These are phyloP conservation scores for Kodamaea neixiangensis DNA, from an alignment of 805 yeast species.

Conservation along the genomic window DNA sequence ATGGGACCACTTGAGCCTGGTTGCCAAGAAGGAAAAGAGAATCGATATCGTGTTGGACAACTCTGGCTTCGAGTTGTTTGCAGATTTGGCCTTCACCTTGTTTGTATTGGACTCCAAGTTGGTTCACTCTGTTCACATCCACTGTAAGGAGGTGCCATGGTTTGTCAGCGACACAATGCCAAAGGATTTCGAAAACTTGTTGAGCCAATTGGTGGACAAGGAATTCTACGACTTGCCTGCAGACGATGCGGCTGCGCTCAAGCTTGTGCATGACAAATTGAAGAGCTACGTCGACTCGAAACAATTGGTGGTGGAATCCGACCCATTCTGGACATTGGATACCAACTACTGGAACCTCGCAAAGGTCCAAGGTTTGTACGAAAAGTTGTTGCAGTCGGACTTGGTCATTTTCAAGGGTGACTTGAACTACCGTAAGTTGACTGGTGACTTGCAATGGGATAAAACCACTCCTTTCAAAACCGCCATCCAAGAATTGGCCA, in stretches of 20 bases:
- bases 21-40: conserved; percentile 39
- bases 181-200: conserved; percentile 65
- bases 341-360: conserved; percentile 74
- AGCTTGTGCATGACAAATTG: conserved; percentile 23
- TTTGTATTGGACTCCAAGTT: conserved; percentile 64
- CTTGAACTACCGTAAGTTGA: conserved; percentile 89
- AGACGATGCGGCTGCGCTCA: conserved; percentile 23
- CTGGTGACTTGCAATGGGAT: conserved; percentile 90
- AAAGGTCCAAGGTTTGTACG: conserved; percentile 63
- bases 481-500: conserved; percentile 71
- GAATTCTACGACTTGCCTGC: conserved; percentile 49
- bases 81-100: conserved; percentile 70
- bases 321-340: conserved; percentile 86
- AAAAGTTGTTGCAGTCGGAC: conserved; percentile 61
- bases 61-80: conserved; percentile 92
- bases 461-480: conserved; percentile 69
- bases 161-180: conserved; percentile 96
- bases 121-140: conserved; percentile 66
- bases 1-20: conserved; percentile 51
- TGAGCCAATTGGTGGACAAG: conserved; percentile 56
- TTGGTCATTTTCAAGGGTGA: conserved; percentile 92
- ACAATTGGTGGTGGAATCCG: conserved; percentile 39
- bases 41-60: conserved; percentile 88
- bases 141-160: conserved; percentile 93
- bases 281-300: conserved; percentile 20